phyloP scores from a whole-genome alignment of 2,329 filamentous ascomycete species.

The Phialemonium atrogriseum region DNA sequence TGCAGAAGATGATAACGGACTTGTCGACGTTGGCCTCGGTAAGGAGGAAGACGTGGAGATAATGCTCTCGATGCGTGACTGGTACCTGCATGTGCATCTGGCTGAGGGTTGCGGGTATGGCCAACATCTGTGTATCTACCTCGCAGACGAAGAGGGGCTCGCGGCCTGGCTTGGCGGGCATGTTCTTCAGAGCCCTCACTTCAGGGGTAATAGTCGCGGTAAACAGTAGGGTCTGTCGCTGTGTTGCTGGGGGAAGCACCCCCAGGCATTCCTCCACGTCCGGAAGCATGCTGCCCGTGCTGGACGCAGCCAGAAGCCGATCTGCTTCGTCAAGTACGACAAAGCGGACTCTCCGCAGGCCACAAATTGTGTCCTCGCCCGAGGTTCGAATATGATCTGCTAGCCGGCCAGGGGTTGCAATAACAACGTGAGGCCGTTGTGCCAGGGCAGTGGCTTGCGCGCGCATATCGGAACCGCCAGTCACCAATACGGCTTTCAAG shows the following conservation, averaged over 20 bases:
- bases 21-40: conserved; percentile 69
- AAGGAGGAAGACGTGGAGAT: conserved; percentile 79
- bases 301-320: conserved; percentile 66
- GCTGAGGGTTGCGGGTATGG: conserved; percentile 70
- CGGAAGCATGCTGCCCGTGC: conserved; percentile 81
- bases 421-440: conserved; percentile 79
- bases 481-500: conserved; percentile 82
- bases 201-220: conserved; percentile 93
- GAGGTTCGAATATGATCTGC: conserved; percentile 91
- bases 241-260: conserved; percentile 64
- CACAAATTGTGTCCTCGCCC: conserved; percentile 81
- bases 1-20: conserved; percentile 88
- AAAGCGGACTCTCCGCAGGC: conserved; percentile 68
- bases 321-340: conserved; percentile 96
- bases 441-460: conserved; percentile 78
- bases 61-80: conserved; percentile 89
- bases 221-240: conserved; percentile 91
- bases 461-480: conserved; percentile 88
- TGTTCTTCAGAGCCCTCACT: conserved; percentile 75
- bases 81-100: conserved; percentile 85
- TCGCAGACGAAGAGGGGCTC: conserved; percentile 84
- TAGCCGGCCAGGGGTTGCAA: conserved; percentile 86
- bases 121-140: conserved; percentile 65
- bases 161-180: conserved; percentile 60
- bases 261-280: conserved; percentile 85